Evolutionary conservation across 2,329 filamentous ascomycete genomes (phyloP), one percentile per base, ranked within the genome.

Genomic region (Talaromyces sp.): DNA sequence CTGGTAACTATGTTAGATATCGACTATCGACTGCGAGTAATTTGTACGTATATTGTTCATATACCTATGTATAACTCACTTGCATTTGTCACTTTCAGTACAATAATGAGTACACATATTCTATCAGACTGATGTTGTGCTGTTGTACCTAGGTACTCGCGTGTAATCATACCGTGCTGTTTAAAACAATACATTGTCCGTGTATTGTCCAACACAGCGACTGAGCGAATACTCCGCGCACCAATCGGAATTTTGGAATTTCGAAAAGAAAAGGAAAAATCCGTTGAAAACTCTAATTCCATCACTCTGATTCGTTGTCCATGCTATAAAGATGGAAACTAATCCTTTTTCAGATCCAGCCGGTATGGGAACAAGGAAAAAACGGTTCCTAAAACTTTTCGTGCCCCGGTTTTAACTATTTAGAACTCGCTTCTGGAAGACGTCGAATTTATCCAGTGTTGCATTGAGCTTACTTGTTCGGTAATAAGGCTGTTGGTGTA

Each of bases 161-260:
- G 17, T 35, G 45, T 48, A 48, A 48, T 33, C 45, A 48, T 48
- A 48, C 45, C 19, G 2, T 10, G 13, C 28, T 28, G 45, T 48
- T 48, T 13, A 48, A 33, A 48, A 48, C 45, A 48, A 33, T 48
- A 48, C 45, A 33, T 35, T 21, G 45, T 48, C n/a, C 17, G 45
- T 48, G 19, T 33, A 21, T 28, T 3, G 21, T 25, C 19, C 48
- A 52, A 22, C 25, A 53, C 37, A 33, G 19, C 35, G 33, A 33
- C 35, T 28, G 5, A n/a, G n/a, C n/a, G n/a, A n/a, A n/a, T n/a
- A n/a, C n/a, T 19, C 48, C n/a, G 25, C 19, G n/a, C 22, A 31
- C 52, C 52, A 54, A 54, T 54, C 37, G 52, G 52, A 54, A 54
- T 35, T 54, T 54, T 54, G 17, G 15, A 21, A 43, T 33, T 21